These are phyloP conservation scores for Candida germanica DNA, from an alignment of 805 yeast genomes.

Conservation along the genomic window DNA sequence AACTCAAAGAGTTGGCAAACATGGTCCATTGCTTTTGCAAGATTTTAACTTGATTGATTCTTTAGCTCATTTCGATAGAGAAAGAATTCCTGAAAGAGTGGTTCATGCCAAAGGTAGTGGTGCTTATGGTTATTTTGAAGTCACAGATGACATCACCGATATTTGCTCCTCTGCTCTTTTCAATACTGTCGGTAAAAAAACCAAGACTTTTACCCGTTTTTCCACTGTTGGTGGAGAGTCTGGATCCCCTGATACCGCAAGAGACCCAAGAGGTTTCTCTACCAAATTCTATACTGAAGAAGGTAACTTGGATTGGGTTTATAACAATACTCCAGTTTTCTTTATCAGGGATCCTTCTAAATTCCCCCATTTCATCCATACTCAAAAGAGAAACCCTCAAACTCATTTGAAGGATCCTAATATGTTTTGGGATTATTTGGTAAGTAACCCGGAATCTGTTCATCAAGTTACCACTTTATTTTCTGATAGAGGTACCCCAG, in stretches of 20 bases:
- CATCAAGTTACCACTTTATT: constrained; percentile 75
- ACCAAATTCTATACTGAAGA: constrained; percentile 79
- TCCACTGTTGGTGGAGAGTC: constrained; percentile 86
- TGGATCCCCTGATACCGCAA: constrained; percentile 78
- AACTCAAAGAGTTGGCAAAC: constrained; percentile 68
- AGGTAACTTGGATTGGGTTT: constrained; percentile 81
- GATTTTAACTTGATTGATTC: constrained; percentile 80
- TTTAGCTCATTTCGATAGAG: constrained; percentile 84
- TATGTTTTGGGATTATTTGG: constrained; percentile 83
- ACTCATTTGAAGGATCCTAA: constrained; percentile 77
- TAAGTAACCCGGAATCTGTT: constrained; percentile 67
- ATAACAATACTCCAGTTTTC: constrained; percentile 83
- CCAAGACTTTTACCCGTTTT: constrained; percentile 69
- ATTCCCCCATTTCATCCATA: constrained; percentile 85
- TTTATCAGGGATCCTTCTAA: constrained; percentile 82
- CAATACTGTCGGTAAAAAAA: constrained; percentile 73
- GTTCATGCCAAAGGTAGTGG: constrained; percentile 95
- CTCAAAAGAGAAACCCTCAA: constrained; percentile 83
- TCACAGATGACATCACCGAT: constrained; percentile 80
- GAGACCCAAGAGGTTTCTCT: constrained; percentile 87
- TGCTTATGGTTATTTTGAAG: constrained; percentile 83
- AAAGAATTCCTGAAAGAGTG: constrained; percentile 88
- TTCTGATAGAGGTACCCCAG: constrained; percentile 82
- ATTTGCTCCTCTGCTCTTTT: constrained; percentile 68
- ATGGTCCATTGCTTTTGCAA: constrained; percentile 79